A percentile compares a stretch with the other conserved stretches of the same genome.
These are phyloP conservation scores for Lactarius evosmus DNA, from an alignment of 768 basidiomycete species.

Conservation along the genomic window DNA sequence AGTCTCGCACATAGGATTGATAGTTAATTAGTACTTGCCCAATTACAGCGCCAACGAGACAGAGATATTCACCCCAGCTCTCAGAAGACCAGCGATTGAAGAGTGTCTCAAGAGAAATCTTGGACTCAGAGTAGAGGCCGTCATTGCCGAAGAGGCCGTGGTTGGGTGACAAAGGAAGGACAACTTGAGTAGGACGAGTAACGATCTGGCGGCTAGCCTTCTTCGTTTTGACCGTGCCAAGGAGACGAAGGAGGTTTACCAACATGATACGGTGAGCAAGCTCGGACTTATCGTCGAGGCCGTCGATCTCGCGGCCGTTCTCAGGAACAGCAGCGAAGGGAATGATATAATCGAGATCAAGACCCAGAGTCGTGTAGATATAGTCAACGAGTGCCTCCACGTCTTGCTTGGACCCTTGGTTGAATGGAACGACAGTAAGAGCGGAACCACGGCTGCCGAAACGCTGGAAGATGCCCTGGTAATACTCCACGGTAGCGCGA, in stretches of 20 bases:
- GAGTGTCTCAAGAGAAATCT: slow-evolving; percentile 95
- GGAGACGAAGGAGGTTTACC: slow-evolving; percentile 91
- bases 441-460: slow-evolving; percentile 95
- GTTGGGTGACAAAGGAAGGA: slow-evolving; percentile 95
- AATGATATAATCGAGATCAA: slow-evolving; percentile 97
- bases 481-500: slow-evolving; percentile 94
- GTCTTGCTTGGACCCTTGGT: slow-evolving; percentile 98
- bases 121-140: slow-evolving; percentile 96
- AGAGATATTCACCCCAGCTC: slow-evolving; percentile 98
- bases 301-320: slow-evolving; percentile 97
- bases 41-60: slow-evolving; percentile 96
- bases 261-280: slow-evolving; percentile 99
- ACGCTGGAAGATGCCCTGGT: slow-evolving; percentile 96
- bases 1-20: slow-evolving; percentile 6
- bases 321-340: slow-evolving; percentile 99
- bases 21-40: slow-evolving; percentile 53
- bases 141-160: slow-evolving; percentile 98
- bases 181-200: slow-evolving; percentile 97
- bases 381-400: slow-evolving; percentile 98
- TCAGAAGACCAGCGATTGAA: slow-evolving; percentile 99
- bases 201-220: slow-evolving; percentile 96
- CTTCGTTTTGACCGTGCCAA: slow-evolving; percentile 97
- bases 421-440: slow-evolving; percentile 97
- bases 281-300: slow-evolving; percentile 95
- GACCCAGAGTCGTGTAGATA: slow-evolving; percentile 90